Evolutionary conservation across 2,329 filamentous ascomycete genomes (phyloP).

Genomic region (Nigrospora osmanthi): DNA sequence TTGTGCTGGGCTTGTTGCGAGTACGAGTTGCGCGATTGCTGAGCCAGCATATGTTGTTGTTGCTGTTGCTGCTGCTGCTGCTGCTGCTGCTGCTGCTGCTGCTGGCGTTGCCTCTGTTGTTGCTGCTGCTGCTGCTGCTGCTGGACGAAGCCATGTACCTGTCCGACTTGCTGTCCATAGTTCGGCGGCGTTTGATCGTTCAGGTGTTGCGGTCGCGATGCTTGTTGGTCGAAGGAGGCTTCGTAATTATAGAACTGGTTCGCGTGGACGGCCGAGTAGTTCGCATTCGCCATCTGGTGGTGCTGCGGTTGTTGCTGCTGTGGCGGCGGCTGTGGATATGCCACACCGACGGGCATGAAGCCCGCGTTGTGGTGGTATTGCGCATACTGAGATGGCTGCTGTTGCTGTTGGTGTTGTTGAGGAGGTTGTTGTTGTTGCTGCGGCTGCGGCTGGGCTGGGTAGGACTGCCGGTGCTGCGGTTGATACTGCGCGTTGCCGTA

Average conservation of each 20-base stretch:
- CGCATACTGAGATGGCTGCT: not conserved
- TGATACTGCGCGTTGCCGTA: conserved; percentile 17
- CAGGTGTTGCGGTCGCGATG: conserved; percentile 11
- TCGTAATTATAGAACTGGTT: conserved; percentile 19
- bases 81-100: conserved; percentile 3
- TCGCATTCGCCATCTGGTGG: conserved; percentile 14
- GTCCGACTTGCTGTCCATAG: too few relatives aligned
- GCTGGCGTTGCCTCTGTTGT: conserved; percentile 16
- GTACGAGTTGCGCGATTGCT: not conserved
- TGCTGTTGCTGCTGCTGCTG: conserved; percentile 5
- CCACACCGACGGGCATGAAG: conserved; percentile 6
- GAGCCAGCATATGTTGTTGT: not conserved
- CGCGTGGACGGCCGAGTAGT: conserved; percentile 6
- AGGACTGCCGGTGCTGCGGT: conserved; percentile 5
- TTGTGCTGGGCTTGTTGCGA: conserved; percentile 5
- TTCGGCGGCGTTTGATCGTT: conserved; percentile 8
- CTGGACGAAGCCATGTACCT: conserved; percentile 17
- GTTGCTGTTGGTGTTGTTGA: not conserved
- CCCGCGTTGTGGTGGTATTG: conserved; percentile 12
- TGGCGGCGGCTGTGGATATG: conserved; percentile 16
- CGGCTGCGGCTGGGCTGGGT: not conserved
- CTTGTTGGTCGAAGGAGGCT: conserved; percentile 19
- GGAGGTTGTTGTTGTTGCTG: not conserved
- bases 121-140: conserved; percentile 23
- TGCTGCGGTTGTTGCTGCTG: conserved; percentile 16